Evolutionary conservation across 768 basidiomycete species (phyloP).

Genomic region (Daedaleopsis nitida): DNA sequence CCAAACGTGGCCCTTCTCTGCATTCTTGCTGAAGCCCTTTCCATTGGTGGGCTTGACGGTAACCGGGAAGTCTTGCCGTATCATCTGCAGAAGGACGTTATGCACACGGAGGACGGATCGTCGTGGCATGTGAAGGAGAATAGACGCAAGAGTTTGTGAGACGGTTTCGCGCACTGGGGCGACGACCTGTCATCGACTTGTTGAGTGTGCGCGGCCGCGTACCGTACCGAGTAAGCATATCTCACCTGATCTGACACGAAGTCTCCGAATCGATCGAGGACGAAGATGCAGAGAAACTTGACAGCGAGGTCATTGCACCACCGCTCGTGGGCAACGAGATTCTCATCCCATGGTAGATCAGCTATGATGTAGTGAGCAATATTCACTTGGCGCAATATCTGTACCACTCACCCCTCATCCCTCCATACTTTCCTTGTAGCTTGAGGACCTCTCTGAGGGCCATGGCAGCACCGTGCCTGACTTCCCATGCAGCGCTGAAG

Average conservation of each 20-base stretch:
- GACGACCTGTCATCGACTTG: slow-evolving; percentile 57
- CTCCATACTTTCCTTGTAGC: slow-evolving; percentile 78
- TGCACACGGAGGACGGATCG: slow-evolving; percentile 81
- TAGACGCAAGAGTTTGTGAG: slow-evolving; percentile 88
- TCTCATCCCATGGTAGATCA: slow-evolving; percentile 53
- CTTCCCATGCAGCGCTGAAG: slow-evolving; percentile 88
- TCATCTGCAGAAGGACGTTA: slow-evolving; percentile 86
- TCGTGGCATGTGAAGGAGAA: slow-evolving; percentile 87
- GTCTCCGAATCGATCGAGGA: slow-evolving; percentile 97
- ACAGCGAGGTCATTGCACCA: slow-evolving; percentile 92
- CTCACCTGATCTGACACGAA: slow-evolving; percentile 88
- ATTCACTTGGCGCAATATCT: too few relatives aligned
- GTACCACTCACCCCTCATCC: slow-evolving; percentile 65
- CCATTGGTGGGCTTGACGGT: slow-evolving; percentile 37
- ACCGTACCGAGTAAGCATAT: background rate
- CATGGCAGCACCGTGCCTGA: slow-evolving; percentile 91
- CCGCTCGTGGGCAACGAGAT: slow-evolving; percentile 68
- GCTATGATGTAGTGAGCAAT: slow-evolving; percentile 37
- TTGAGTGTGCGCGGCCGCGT: background rate
- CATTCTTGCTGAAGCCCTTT: slow-evolving; percentile 28
- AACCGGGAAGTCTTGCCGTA: slow-evolving; percentile 77
- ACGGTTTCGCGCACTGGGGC: slow-evolving; percentile 97
- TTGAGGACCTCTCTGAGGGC: slow-evolving; percentile 88
- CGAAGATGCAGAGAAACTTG: slow-evolving; percentile 85
- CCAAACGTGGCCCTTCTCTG: slow-evolving; percentile 74